phyloP scores from a whole-genome alignment of 208 protist species.

The Acanthamoeba sp. region DNA sequence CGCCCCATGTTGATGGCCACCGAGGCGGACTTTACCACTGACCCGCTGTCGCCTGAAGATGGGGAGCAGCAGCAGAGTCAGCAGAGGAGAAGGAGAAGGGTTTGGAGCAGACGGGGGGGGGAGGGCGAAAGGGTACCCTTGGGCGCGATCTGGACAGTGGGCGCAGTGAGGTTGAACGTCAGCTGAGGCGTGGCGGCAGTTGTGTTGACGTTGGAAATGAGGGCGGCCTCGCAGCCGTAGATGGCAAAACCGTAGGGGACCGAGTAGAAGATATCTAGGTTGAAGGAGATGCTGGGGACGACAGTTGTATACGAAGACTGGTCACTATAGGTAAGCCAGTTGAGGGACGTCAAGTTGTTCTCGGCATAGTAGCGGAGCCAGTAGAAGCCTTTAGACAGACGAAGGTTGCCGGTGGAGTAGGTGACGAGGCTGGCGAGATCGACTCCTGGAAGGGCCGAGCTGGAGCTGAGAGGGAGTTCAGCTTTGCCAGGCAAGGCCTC shows the following conservation, averaged over 20 bases:
- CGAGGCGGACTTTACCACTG: not conserved
- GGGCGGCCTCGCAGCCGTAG: not conserved
- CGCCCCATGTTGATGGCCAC: slow-evolving; percentile 14
- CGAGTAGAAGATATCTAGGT: too few species aligned
- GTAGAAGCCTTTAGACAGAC: not conserved
- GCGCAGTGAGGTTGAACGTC: not conserved
- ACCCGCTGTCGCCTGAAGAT: not conserved
- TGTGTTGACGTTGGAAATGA: not conserved
- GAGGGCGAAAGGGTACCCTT: not conserved
- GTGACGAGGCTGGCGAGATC: not conserved
- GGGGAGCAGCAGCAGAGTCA: not conserved
- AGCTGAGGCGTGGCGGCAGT: not conserved
- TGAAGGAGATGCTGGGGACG: not conserved
- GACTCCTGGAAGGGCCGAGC: not conserved
- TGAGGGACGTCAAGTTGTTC: not conserved
- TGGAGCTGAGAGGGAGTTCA: not conserved
- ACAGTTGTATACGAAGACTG: not conserved
- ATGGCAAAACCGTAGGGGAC: not conserved
- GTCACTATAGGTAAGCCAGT: not conserved
- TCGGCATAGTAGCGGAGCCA: not conserved
- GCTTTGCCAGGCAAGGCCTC: not conserved
- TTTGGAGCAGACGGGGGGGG: not conserved
- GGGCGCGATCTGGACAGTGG: not conserved
- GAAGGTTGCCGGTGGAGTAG: not conserved
- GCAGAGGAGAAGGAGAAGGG: not conserved